A percentile compares a stretch with the other conserved stretches of the same genome.
Evolutionary conservation across 2,329 filamentous ascomycete species (phyloP).

Genomic region (Alternaria longipes): DNA sequence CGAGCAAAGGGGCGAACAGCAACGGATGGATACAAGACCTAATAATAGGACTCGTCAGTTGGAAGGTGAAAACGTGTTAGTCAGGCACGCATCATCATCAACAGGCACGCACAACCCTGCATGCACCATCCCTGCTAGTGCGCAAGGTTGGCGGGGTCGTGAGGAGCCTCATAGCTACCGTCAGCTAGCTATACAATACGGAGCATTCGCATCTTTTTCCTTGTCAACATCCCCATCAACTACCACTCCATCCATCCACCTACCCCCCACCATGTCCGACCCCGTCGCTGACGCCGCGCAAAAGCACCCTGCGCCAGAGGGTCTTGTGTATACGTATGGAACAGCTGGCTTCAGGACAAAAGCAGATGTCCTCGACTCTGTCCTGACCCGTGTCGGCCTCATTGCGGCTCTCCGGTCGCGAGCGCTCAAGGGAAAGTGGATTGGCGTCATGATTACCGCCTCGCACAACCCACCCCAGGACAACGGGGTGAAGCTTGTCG

Average conservation of each 20-base stretch:
- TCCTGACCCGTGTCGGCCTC: conserved; percentile 91
- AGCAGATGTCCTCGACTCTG: conserved; percentile 86
- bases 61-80: conserved; percentile 7
- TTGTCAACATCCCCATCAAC: not conserved
- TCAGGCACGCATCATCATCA: conserved; percentile 27
- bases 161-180: conserved; percentile 10
- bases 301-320: conserved; percentile 51
- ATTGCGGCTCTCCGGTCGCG: conserved; percentile 88
- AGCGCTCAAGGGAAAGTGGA: conserved; percentile 87
- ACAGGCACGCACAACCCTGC: conserved; percentile 25
- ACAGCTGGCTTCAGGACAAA: conserved; percentile 70
- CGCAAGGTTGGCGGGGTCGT: conserved; percentile 11
- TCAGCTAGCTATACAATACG: not conserved
- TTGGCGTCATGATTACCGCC: conserved; percentile 82
- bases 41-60: conserved; percentile 6
- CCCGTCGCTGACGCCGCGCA: conserved; percentile 42
- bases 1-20: too few relatives aligned
- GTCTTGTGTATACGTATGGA: conserved; percentile 51
- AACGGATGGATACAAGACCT: not conserved
- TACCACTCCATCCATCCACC: not conserved
- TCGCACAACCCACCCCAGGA: conserved; percentile 72
- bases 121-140: conserved; percentile 30
- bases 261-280: conserved; percentile 37
- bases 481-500: conserved; percentile 81
- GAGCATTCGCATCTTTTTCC: conserved; percentile 5